Conservation (phyloP, 306 rosid species). For the Fragaria vesca region DNA sequence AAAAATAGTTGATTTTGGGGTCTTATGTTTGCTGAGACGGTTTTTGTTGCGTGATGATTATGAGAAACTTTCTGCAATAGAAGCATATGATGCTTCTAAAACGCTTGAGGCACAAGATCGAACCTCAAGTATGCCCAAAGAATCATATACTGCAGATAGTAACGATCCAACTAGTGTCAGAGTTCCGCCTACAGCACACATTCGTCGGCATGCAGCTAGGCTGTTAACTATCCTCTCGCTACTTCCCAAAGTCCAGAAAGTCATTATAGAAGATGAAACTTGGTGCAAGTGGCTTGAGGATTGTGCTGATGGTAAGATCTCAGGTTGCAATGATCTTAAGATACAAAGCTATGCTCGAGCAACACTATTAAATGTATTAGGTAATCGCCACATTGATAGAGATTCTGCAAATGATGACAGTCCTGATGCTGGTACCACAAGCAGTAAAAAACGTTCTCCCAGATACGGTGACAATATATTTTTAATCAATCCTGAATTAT, state of each 20-base stretch:
- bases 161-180: conserved; percentile 70
- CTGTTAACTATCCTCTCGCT: conserved; percentile 84
- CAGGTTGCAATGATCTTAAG: conserved; percentile 91
- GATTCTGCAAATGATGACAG: conserved; percentile 38
- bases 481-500: conserved; percentile 79
- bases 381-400: conserved; percentile 37
- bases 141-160: conserved; percentile 37
- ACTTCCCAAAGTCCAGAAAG: conserved; percentile 71
- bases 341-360: conserved; percentile 88
- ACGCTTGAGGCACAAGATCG: conserved; percentile 60
- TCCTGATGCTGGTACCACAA: conserved; percentile 38
- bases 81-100: conserved; percentile 88
- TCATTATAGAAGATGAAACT: conserved; percentile 53
- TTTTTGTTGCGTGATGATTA: conserved; percentile 82
- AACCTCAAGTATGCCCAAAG: conserved; percentile 41
- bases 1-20: conserved; percentile 67
- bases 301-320: conserved; percentile 81
- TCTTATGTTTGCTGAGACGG: conserved; percentile 77
- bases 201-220: conserved; percentile 91
- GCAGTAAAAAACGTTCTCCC: conserved; percentile 51
- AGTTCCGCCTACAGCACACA: conserved; percentile 94
- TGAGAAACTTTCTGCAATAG: conserved; percentile 85
- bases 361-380: conserved; percentile 61
- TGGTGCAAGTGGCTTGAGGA: conserved; percentile 90
- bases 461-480: conserved; percentile 71